These are phyloP conservation scores for Chionographis japonica DNA, from an alignment of 106 monocot species.

Conservation along the genomic window DNA sequence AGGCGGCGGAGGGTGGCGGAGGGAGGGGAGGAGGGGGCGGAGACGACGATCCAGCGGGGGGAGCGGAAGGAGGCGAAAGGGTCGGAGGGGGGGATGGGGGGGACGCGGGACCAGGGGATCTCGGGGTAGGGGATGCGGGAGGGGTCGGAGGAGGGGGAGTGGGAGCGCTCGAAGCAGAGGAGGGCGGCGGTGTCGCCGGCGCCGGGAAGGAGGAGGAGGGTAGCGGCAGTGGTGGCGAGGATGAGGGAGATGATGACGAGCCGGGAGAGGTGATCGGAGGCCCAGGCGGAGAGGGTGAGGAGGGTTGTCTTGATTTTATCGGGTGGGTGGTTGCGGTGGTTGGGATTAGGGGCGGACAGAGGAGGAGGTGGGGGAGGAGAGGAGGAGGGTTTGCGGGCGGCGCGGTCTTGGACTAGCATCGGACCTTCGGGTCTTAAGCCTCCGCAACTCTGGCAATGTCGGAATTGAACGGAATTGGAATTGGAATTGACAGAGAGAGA, in stretches of 20 bases:
- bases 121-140: slow-evolving; percentile 16
- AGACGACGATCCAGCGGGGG: slow-evolving; percentile 35
- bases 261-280: slow-evolving; percentile 30
- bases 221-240: slow-evolving; percentile 24
- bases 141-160: slow-evolving; percentile 1
- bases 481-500: not conserved
- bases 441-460: no score
- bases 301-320: not conserved
- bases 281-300: slow-evolving; percentile 33
- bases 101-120: slow-evolving; percentile 18
- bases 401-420: slow-evolving; percentile 30
- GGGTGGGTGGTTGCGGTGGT: slow-evolving; percentile 8
- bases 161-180: slow-evolving; percentile 31
- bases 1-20: slow-evolving; percentile 13
- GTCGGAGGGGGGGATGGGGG: slow-evolving; percentile 18
- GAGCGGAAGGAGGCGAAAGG: slow-evolving; percentile 33
- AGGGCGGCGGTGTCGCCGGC: slow-evolving; percentile 27
- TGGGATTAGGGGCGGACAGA: not conserved
- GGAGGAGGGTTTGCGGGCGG: not conserved
- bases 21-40: slow-evolving; percentile 11
- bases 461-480: not conserved
- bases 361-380: no score
- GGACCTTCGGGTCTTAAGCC: no score
- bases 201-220: slow-evolving; percentile 29
- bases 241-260: slow-evolving; percentile 9